Base-by-base conservation (phyloP, 2,329 filamentous ascomycete genomes). In the Plectosphaerella plurivora region DNA sequence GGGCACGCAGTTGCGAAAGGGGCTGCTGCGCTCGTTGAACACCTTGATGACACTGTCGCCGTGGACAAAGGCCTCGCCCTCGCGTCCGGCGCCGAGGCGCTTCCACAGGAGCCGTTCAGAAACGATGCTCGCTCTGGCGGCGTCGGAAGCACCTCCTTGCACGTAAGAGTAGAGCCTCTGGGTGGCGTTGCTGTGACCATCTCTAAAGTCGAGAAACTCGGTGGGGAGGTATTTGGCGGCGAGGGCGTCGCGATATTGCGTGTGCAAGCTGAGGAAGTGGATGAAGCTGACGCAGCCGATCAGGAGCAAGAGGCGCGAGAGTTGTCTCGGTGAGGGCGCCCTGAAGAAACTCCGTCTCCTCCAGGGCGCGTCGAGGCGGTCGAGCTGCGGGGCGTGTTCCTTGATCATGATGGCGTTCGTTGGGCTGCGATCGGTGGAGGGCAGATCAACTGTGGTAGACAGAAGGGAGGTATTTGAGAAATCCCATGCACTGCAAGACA, bases 1-100 rank as follows among this genome's bases (percentile, higher is more conserved):
- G 1, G 59, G 58, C 11, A 68, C 50, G 49, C 67, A 69, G 53
- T 69, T 68, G 41, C 67, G 59, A 47, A 68, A 60, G 8, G 66
- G 66, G 14, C 59, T 62, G 20, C 55, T 57, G 2, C 37, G 36
- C 18, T 59, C 51, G 24, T 60, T 57, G 53, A 63, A 69, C 16
- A 62, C 57, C 50, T 68, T 69, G 47, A 68, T 61, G 42, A 67
- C 64, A 3, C 60, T 58, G 46, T 54, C 49, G 36, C 61, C 59
- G 53, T 63, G 64, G 6, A 53, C 55, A 51, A 64, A 68, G 0
- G 59, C 56, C 14, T 67, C 65, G 12, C 65, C 67, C 16, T 68
- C 65, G 14, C 57, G 64, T 2, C 65, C 65, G 3, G 55, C 55
- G 3, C 63, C 65, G 10, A 69, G 51, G 1, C 41, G 55, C 51